Conservation (phyloP, 495 filamentous ascomycete genomes). For the Jackrogersella multiformis region DNA sequence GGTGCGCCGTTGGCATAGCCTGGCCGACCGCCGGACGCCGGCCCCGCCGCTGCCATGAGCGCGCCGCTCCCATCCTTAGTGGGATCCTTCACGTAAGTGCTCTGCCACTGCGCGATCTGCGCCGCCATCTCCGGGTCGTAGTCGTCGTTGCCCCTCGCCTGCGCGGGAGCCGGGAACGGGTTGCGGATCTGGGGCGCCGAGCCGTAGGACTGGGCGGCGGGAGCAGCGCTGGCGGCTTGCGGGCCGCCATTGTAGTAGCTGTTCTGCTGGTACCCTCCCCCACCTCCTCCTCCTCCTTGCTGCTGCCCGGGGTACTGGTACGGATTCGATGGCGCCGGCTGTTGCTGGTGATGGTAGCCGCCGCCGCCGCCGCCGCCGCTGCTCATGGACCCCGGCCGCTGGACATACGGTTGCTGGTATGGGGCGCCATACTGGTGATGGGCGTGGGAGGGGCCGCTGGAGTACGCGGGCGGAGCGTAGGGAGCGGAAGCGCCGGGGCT, state of each 20-base stretch:
- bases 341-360: slow-evolving; percentile 46
- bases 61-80: slow-evolving; percentile 36
- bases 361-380: slow-evolving; percentile 44
- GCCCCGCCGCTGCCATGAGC: slow-evolving; percentile 21
- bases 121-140: slow-evolving; percentile 88
- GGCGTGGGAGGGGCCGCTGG: slow-evolving; percentile 51
- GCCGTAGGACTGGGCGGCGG: slow-evolving; percentile 51
- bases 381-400: slow-evolving; percentile 45
- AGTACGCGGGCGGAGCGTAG: slow-evolving; percentile 48
- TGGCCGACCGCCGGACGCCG: slow-evolving; percentile 30
- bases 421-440: slow-evolving; percentile 48
- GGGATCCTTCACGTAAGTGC: slow-evolving; percentile 76
- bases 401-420: slow-evolving; percentile 48
- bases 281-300: slow-evolving; percentile 56
- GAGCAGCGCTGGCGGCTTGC: slow-evolving; percentile 47
- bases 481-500: slow-evolving; percentile 42
- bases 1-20: slow-evolving; percentile 28
- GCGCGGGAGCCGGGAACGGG: slow-evolving; percentile 77
- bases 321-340: slow-evolving; percentile 37
- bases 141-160: slow-evolving; percentile 49
- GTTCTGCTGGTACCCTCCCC: slow-evolving; percentile 59
- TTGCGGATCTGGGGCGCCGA: slow-evolving; percentile 82
- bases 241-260: slow-evolving; percentile 58
- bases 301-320: slow-evolving; percentile 55
- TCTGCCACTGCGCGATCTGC: slow-evolving; percentile 96